These are phyloP conservation scores for Penicillium sp. DNA, from an alignment of 2,329 filamentous ascomycete species.

Conservation along the genomic window DNA sequence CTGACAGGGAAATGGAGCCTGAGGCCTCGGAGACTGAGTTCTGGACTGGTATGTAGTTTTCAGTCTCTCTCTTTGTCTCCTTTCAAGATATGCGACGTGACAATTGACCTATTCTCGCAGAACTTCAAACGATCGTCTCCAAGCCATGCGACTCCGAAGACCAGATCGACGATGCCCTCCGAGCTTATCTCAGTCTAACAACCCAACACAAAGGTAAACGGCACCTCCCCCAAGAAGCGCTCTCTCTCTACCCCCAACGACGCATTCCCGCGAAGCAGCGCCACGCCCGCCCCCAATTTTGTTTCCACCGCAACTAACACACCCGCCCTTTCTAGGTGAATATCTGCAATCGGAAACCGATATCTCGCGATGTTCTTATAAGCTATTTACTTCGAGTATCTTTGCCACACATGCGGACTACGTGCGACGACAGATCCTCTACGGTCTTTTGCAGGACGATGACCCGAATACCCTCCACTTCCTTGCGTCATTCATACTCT, in stretches of 20 bases:
- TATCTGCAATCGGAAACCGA: slow-evolving; percentile 76
- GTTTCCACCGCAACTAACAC: slow-evolving; percentile 10
- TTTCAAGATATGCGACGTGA: slow-evolving; percentile 6
- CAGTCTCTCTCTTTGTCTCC: not conserved
- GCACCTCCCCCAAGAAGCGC: not conserved
- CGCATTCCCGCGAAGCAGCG: not conserved
- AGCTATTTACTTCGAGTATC: slow-evolving; percentile 70
- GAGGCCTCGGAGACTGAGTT: slow-evolving; percentile 77
- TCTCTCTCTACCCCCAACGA: not conserved
- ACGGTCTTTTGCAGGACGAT: slow-evolving; percentile 84
- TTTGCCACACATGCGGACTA: slow-evolving; percentile 77
- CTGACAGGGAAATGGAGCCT: slow-evolving; percentile 58
- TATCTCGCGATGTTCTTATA: slow-evolving; percentile 74
- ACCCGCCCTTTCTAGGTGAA: slow-evolving; percentile 51
- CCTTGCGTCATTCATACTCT: slow-evolving; percentile 78
- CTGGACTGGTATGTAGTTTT: slow-evolving; percentile 69
- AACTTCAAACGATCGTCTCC: slow-evolving; percentile 65
- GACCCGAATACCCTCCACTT: slow-evolving; percentile 75
- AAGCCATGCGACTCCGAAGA: slow-evolving; percentile 60
- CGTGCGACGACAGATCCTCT: slow-evolving; percentile 87
- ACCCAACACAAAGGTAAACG: slow-evolving; percentile 64
- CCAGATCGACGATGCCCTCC: slow-evolving; percentile 78
- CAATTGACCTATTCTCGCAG: slow-evolving; percentile 41
- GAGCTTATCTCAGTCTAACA: slow-evolving; percentile 77
- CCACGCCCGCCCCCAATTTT: not conserved